Evolutionary conservation across 2,329 filamentous ascomycete genomes (phyloP).

Genomic region (Penicillium sp.): DNA sequence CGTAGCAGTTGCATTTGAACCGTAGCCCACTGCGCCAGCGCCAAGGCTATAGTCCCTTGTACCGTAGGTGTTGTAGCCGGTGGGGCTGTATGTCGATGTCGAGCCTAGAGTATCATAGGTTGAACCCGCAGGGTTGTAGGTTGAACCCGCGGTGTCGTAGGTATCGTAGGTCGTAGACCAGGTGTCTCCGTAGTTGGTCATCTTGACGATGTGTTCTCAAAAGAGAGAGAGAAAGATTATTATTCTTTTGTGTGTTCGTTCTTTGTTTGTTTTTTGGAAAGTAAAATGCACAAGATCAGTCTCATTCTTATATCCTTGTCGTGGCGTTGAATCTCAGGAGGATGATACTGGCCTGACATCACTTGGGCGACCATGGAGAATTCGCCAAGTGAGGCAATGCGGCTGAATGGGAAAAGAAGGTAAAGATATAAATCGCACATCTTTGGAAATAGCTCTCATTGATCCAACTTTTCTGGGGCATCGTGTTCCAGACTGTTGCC

Average conservation of each 20-base stretch:
- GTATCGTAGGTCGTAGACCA: slow-evolving; percentile 17
- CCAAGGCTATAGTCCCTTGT: slow-evolving; percentile 17
- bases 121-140: slow-evolving; percentile 25
- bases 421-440: background rate
- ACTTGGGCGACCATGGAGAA: background rate
- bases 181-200: slow-evolving; percentile 18
- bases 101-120: slow-evolving; percentile 15
- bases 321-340: slow-evolving; percentile 16
- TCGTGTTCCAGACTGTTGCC: slow-evolving; percentile 16
- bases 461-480: background rate
- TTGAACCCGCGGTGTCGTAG: slow-evolving; percentile 25
- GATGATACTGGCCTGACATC: slow-evolving; percentile 23
- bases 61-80: slow-evolving; percentile 18
- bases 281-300: background rate
- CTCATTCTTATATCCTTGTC: slow-evolving; percentile 15
- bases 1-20: slow-evolving; percentile 15
- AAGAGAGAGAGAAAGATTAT: background rate
- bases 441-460: background rate
- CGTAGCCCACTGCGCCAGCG: slow-evolving; percentile 12
- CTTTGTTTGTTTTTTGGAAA: background rate
- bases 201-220: slow-evolving; percentile 15
- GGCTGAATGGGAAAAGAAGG: background rate
- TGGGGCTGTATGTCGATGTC: slow-evolving; percentile 16
- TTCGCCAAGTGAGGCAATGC: slow-evolving; percentile 15
- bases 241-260: background rate